phyloP scores from a whole-genome alignment of 106 monocot genomes.

The Agapanthus africanus region DNA sequence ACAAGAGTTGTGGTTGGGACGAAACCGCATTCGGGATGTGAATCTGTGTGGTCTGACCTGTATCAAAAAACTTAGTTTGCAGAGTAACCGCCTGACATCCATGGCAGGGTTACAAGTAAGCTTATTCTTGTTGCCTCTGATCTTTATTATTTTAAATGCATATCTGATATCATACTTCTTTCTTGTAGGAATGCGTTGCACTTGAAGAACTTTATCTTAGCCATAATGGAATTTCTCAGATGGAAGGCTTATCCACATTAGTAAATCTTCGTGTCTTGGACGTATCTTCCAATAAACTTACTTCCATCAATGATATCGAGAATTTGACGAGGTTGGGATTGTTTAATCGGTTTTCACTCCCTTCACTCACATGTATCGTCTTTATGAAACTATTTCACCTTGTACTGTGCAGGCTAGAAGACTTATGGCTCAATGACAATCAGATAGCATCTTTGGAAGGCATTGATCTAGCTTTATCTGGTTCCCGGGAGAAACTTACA shows the following conservation, averaged over 20 bases:
- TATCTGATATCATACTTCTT: constrained; percentile 1
- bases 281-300: constrained; percentile 89
- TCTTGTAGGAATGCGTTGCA: constrained; percentile 70
- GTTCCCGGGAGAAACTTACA: constrained; percentile 66
- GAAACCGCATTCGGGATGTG: constrained; percentile 69
- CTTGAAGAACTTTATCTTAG: constrained; percentile 94
- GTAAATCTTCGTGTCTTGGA: constrained; percentile 79
- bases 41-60: constrained; percentile 82
- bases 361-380: background rate
- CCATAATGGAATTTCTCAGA: constrained; percentile 87
- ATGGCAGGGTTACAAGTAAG: constrained; percentile 83
- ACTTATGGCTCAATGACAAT: constrained; percentile 94
- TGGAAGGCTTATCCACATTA: constrained; percentile 87
- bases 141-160: background rate
- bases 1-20: constrained; percentile 81
- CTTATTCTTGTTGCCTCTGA: background rate
- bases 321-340: constrained; percentile 56
- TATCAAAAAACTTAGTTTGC: constrained; percentile 82
- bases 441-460: constrained; percentile 74
- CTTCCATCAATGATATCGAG: constrained; percentile 59
- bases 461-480: constrained; percentile 53
- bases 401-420: constrained; percentile 58
- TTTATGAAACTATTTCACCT: constrained; percentile 3
- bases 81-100: constrained; percentile 87
- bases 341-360: background rate